Conservation (phyloP, 2,329 filamentous ascomycete genomes). For the Peltaster fructicola region DNA sequence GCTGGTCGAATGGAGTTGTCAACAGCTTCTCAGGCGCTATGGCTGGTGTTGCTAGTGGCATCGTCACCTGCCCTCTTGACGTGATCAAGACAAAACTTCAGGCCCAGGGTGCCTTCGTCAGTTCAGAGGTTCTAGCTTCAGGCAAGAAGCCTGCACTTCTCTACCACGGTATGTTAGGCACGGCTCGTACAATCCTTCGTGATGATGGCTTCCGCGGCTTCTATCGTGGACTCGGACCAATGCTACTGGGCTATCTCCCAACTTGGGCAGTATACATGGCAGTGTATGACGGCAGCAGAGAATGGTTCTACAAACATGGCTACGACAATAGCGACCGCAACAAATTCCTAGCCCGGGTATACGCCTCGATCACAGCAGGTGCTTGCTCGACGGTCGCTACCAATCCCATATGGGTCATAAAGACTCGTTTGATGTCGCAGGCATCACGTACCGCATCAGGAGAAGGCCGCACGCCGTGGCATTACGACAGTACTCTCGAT, state of each 20-base stretch:
- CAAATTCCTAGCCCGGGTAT: constrained; percentile 62
- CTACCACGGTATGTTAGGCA: constrained; percentile 78
- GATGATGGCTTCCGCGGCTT: constrained; percentile 80
- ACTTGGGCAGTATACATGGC: constrained; percentile 98
- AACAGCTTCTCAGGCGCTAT: constrained; percentile 75
- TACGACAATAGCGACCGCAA: constrained; percentile 30
- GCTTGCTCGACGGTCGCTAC: constrained; percentile 86
- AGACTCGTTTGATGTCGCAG: constrained; percentile 95
- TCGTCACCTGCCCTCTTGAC: constrained; percentile 92
- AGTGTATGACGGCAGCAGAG: constrained; percentile 81
- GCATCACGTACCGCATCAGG: constrained; percentile 40
- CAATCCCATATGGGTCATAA: constrained; percentile 99
- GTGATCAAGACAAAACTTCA: constrained; percentile 98
- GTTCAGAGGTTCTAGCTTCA: constrained; percentile 11
- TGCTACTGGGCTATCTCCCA: constrained; percentile 86
- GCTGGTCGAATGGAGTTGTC: constrained; percentile 40
- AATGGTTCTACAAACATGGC: constrained; percentile 45
- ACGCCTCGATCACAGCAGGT: constrained; percentile 79
- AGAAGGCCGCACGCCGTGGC: constrained; percentile 55
- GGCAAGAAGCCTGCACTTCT: constrained; percentile 33
- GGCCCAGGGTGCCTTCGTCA: constrained; percentile 70
- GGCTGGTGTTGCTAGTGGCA: constrained; percentile 79
- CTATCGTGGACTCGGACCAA: constrained; percentile 85
- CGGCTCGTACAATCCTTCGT: constrained; percentile 65
- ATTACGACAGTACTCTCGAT: constrained; percentile 78